A percentile compares a stretch with the other conserved stretches of the same genome.
These are phyloP conservation scores for Phaffia rhodozyma DNA, from an alignment of 1,284 basidiomycete species.

Conservation along the genomic window DNA sequence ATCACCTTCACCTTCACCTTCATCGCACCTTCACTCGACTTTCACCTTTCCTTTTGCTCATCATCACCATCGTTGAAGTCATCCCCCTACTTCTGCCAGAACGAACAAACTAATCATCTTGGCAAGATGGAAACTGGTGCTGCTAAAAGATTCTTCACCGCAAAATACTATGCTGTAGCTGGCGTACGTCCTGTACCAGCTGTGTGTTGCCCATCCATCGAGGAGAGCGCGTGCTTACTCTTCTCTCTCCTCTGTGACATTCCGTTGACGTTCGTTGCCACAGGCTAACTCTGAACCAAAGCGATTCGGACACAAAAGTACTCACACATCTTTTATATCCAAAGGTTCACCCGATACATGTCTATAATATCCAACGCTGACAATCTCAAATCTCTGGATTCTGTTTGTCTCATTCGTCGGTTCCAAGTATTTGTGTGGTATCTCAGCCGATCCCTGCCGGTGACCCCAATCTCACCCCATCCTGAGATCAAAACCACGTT, in stretches of 20 bases:
- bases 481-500: neutral
- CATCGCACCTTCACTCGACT: neutral
- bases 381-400: neutral
- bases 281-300: neutral
- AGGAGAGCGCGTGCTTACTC: neutral
- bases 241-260: neutral
- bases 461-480: constrained; percentile 2
- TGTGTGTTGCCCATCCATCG: neutral
- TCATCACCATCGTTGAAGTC: too few species aligned
- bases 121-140: constrained; percentile 5
- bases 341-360: too few species aligned
- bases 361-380: neutral
- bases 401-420: neutral
- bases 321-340: neutral
- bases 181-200: neutral
- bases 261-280: neutral
- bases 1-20: too few species aligned
- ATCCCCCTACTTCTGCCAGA: too few species aligned
- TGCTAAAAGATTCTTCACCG: constrained; percentile 8
- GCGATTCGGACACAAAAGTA: neutral
- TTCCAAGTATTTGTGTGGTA: neutral
- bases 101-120: neutral
- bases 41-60: neutral
- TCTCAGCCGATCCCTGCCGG: neutral
- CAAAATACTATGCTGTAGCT: constrained; percentile 5